These are phyloP conservation scores for Lithocarpus polystachyus DNA, from an alignment of 306 rosid species.

Conservation along the genomic window DNA sequence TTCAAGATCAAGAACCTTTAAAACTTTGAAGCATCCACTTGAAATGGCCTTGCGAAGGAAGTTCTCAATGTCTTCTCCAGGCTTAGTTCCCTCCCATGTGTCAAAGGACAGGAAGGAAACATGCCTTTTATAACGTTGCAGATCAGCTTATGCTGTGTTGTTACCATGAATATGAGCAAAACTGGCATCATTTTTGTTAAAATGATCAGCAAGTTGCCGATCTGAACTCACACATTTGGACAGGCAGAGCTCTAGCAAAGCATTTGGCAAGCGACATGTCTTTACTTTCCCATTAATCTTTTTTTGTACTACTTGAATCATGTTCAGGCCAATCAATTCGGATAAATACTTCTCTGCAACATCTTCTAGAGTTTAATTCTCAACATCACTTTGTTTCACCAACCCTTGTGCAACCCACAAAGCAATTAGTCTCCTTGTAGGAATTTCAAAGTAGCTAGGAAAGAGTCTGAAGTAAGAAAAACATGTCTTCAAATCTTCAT, in stretches of 20 bases:
- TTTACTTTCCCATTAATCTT: constrained; percentile 31
- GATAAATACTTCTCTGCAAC: constrained; percentile 15
- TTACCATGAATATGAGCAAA: background rate
- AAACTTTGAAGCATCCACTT: background rate
- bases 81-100: constrained; percentile 12
- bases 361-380: constrained; percentile 18
- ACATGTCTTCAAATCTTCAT: background rate
- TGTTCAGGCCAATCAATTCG: constrained; percentile 13
- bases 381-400: background rate
- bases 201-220: constrained; percentile 13
- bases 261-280: constrained; percentile 30
- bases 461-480: constrained; percentile 30
- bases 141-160: background rate
- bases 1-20: constrained; percentile 26
- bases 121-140: constrained; percentile 5
- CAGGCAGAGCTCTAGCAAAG: constrained; percentile 5
- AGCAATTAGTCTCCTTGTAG: constrained; percentile 34
- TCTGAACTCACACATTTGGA: background rate
- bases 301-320: constrained; percentile 31
- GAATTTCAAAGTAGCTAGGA: constrained; percentile 35
- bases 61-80: background rate
- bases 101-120: constrained; percentile 29
- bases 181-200: background rate
- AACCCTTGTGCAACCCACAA: constrained; percentile 40
- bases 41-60: background rate